A percentile compares a stretch with the other conserved stretches of the same genome.
These are phyloP conservation scores for Lepiota subincarnata DNA, from an alignment of 768 basidiomycete genomes.

Conservation along the genomic window DNA sequence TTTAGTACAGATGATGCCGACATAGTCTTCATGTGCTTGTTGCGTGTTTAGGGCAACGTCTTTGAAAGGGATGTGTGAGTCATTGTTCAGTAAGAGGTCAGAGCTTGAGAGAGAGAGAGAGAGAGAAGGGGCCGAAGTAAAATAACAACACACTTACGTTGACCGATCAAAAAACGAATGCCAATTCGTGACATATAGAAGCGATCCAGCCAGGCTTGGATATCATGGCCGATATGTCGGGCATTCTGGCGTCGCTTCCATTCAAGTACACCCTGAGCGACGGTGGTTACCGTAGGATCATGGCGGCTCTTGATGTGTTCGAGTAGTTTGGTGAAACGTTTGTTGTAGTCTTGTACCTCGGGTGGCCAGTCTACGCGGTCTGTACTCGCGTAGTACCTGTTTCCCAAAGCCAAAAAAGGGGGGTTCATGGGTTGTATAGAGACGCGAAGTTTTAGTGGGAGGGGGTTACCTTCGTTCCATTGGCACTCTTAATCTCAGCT, in stretches of 20 bases:
- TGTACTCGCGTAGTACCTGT: conserved; percentile 88
- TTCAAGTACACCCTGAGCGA: conserved; percentile 93
- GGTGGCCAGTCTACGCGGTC: conserved; percentile 78
- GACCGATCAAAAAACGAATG: conserved; percentile 95
- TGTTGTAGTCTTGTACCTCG: conserved; percentile 90
- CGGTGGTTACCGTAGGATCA: conserved; percentile 96
- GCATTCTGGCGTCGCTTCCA: conserved; percentile 81
- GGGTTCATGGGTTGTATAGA: too few species aligned
- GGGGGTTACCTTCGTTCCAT: conserved; percentile 71
- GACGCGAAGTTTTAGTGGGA: conserved; percentile 3
- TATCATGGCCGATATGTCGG: conserved; percentile 73
- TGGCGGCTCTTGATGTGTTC: conserved; percentile 91
- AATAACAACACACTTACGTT: conserved; percentile 75
- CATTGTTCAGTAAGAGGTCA: too few species aligned
- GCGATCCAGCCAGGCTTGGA: conserved; percentile 94
- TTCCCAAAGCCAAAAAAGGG: too few species aligned
- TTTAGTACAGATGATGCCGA: conserved; percentile 95
- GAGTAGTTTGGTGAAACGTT: conserved; percentile 80
- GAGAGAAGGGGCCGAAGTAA: too few species aligned
- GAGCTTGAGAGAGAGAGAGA: too few species aligned
- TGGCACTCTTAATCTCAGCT: conserved; percentile 71
- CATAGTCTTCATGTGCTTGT: conserved; percentile 85
- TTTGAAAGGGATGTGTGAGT: too few species aligned
- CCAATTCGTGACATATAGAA: conserved; percentile 97
- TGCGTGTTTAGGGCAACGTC: conserved; percentile 94